Conservation (phyloP, 1,284 basidiomycete species). For the Trametes polyzona region DNA sequence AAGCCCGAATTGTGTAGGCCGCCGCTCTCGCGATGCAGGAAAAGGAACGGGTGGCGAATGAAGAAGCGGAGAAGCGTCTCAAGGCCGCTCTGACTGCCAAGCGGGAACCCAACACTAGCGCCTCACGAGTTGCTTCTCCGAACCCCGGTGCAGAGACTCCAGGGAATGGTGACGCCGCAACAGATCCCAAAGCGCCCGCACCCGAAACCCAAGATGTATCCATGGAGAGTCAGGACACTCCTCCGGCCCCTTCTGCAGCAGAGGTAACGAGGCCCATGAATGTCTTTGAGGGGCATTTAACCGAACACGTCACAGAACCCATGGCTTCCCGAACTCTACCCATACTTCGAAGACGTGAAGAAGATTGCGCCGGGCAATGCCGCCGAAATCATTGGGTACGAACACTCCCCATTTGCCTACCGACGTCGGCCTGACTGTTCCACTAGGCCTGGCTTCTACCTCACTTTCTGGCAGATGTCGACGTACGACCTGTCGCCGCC, state of each 20-base stretch:
- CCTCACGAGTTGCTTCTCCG: slow-evolving; percentile 65
- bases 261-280: no score
- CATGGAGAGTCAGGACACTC: slow-evolving; percentile 46
- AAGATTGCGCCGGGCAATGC: slow-evolving; percentile 68
- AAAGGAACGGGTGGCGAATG: slow-evolving; percentile 64
- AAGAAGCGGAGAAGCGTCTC: slow-evolving; percentile 76
- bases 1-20: slow-evolving; percentile 43
- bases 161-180: slow-evolving; percentile 38
- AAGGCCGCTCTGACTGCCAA: slow-evolving; percentile 78
- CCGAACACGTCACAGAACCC: slow-evolving; percentile 57
- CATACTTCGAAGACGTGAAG: slow-evolving; percentile 72
- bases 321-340: slow-evolving; percentile 75
- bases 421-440: neutral
- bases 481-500: slow-evolving; percentile 87
- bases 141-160: slow-evolving; percentile 40
- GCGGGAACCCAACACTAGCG: slow-evolving; percentile 60
- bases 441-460: slow-evolving; percentile 82
- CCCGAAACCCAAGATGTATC: slow-evolving; percentile 46
- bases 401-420: slow-evolving; percentile 29
- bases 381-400: slow-evolving; percentile 71
- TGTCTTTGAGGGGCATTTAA: no score
- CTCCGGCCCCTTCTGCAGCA: slow-evolving; percentile 18
- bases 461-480: slow-evolving; percentile 94
- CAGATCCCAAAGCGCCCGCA: slow-evolving; percentile 38
- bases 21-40: slow-evolving; percentile 64